Evolutionary conservation across 129 eudicot species (phyloP), one percentile per base, ranked within the genome.

Genomic region (Logfia minima): DNA sequence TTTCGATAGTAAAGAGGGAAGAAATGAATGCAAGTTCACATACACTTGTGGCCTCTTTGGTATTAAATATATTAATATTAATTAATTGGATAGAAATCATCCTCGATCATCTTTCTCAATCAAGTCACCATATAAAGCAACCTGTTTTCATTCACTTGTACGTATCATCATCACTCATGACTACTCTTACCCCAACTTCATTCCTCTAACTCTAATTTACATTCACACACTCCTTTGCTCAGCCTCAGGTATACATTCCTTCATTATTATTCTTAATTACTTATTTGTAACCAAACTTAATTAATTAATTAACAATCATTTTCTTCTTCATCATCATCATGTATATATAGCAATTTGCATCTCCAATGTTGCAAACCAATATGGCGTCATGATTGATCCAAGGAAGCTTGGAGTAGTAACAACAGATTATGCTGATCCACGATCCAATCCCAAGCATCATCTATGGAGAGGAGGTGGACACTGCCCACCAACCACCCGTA

Each of bases 371-470:
- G 28, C 5, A 21, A 17, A 21, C 75, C 75, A 24, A 18, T 5
- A 60, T 10, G 17, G 21, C 17, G 34, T 45, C 51, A 59, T 34
- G 21, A 37, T 70, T 6, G 11, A 53, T 13, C 17, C 69, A 66
- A 17, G 41, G 41, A 64, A 64, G 69, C 41, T 71, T 16, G 82
- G 68, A 16, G 60, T 26, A 0, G 80, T 83, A 79, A 41, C 48
- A 41, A 58, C 85, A n/a, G 96, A 89, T 82, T 92, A 86, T 66
- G 84, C 78, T 19, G 82, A 74, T 43, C 88, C 96, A 51, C 86
- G 94, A 60, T 51, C 96, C 61, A 93, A 87, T 78, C 86, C 79
- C 70, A 86, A 71, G 85, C 98, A 93, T 77, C 92, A 92, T 31
- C 98, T 90, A 56, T 8, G 69, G 48, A 77, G 31, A 53, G 81